A percentile compares a stretch with the other conserved stretches of the same genome.
Conservation (phyloP, 306 rosid genomes). For the Rosa rugosa region DNA sequence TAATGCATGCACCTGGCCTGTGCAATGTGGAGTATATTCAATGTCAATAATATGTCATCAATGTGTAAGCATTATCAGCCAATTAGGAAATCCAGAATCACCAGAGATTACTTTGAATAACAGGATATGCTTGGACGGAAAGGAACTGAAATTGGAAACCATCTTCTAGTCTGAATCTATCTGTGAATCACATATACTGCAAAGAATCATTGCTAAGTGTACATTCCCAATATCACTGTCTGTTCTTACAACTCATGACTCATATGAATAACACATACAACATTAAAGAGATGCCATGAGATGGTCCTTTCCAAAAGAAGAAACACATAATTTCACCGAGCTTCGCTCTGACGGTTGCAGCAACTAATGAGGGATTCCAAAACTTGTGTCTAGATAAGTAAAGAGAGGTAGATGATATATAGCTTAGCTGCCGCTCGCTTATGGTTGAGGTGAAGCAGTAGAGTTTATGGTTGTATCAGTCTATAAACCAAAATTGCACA, state of each 20-base stretch:
- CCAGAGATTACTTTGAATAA: neutral
- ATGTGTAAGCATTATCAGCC: neutral
- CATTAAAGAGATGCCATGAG: constrained; percentile 24
- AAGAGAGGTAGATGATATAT: constrained; percentile 25
- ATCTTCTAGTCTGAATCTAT: neutral
- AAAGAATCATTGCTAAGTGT: constrained; percentile 40
- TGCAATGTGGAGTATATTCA: neutral
- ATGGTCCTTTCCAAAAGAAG: constrained; percentile 19
- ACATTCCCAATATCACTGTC: constrained; percentile 45
- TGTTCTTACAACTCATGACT: constrained; percentile 28
- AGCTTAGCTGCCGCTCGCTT: constrained; percentile 33
- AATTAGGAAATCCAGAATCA: neutral
- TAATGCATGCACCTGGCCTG: constrained; percentile 2
- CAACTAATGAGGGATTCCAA: constrained; percentile 40
- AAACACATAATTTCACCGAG: constrained; percentile 37
- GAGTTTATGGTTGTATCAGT: constrained; percentile 23
- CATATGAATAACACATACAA: constrained; percentile 36
- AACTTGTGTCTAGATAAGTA: constrained; percentile 23
- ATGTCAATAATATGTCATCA: neutral
- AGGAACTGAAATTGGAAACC: neutral
- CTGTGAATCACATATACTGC: neutral
- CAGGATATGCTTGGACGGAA: neutral
- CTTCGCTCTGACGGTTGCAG: constrained; percentile 51
- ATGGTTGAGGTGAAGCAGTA: constrained; percentile 20
- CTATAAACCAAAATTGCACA: constrained; percentile 99